Base-by-base conservation (phyloP, 2,329 filamentous ascomycete genomes). In the Arthrobotrys iridis region DNA sequence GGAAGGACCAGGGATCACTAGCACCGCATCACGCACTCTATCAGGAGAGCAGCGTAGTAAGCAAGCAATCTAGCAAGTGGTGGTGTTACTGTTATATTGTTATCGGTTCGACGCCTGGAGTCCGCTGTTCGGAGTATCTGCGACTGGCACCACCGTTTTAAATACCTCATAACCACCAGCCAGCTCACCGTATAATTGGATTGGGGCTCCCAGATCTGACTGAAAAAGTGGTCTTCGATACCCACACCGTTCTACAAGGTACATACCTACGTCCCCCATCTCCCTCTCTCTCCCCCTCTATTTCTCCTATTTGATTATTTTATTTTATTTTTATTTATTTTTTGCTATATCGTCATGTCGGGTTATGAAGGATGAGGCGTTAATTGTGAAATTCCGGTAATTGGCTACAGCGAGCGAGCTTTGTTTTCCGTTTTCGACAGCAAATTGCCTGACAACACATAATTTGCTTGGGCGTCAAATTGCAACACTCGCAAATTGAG, bases 391-490 rank as follows among this genome's bases (percentile, higher is more conserved):
- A 18, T 18, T n/a, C n/a, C n/a, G n/a, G n/a, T n/a, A n/a, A n/a
- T n/a, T n/a, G 15, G 18, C 22, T 26, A 13, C 41, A 64, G 26
- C n/a, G n/a, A n/a, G n/a, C n/a, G n/a, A n/a, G n/a, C n/a, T n/a
- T n/a, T n/a, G 10, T 28, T 52, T 52, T 52, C 46, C 46, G 46
- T 26, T 52, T 52, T 52, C 65, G 43, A 50, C 55, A 59, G 55
- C 57, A 55, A 74, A 74, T 37, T 57, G 70, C 70, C 62, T 55
- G 63, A 59, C 71, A 75, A 75, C 71, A 75, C 71, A 75, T 68
- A 75, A 68, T 75, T 37, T 37, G 71, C 71, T 68, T 62, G 33
- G 6, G 35, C 58, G 46, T 7, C 67, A 73, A 62, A 67, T 67
- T 66, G 55, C 70, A 74, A 62, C 59, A 64, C 26, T 40, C 28